Evolutionary conservation across 352 stramenopile species (phyloP), one percentile per base, ranked within the genome.

Genomic region (Phytophthora idaei): DNA sequence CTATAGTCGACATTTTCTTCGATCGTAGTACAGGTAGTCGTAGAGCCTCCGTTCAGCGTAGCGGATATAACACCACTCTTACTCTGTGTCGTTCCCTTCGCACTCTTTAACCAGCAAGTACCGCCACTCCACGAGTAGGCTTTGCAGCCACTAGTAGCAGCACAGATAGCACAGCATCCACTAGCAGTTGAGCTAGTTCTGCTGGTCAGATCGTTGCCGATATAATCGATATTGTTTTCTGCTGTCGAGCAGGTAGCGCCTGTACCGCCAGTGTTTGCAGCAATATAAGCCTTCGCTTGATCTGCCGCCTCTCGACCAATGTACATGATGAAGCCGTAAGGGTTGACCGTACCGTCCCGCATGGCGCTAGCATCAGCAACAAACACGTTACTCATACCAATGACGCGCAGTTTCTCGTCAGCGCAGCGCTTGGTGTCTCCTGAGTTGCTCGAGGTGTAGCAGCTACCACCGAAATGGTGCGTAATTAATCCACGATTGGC

Each of bases 311-410:
- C 78, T 6, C 73, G 68, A 3, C 83, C 83, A 15, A 86, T 76
- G 70, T 94, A 90, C 82, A 89, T 92, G 58, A 92, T 71, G 51
- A 90, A 92, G 21, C 75, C 82, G 61, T 88, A 91, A 50, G 81
- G 84, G 63, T 89, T 92, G 29, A 83, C 74, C 0, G 83, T 91
- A 4, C 83, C 86, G 7, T 88, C 82, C 7, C 69, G 68, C 83
- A 89, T 89, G 12, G 79, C 69, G 25, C 69, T 87, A 4, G 67
- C 83, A 47, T 94, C 83, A 1, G 66, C 74, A 12, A 94, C 67
- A 47, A 89, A 92, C 21, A 91, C 67, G 69, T 94, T 92, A 58
- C 46, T 78, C 5, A 81, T 90, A 25, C 83, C 85, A 11, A 90
- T 25, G 5, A 93, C 80, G 0, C 71, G 71, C 42, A 92, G 55